Evolutionary conservation across 768 basidiomycete species (phyloP), one percentile per base, ranked within the genome.

Genomic region (Lentinula edodes): DNA sequence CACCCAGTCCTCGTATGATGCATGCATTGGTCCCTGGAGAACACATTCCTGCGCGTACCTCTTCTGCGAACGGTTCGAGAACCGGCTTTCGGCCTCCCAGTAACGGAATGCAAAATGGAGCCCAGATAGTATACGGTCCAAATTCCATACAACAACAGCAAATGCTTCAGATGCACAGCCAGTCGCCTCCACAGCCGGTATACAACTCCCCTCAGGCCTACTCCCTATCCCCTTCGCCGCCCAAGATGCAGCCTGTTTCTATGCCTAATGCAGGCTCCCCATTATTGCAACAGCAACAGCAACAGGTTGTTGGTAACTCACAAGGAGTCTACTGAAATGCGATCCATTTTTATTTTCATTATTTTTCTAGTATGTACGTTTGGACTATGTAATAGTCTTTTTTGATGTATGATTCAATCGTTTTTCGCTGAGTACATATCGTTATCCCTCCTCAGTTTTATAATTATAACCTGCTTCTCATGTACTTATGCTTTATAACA

Each of bases 21-120:
- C 55, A 56, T n/a, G 55, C 55, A n/a, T 7, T 41, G 20, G 42
- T 43, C 23, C 20, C 39, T 8, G 55, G 55, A 15, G 55, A 56
- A 16, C 55, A 43, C 32, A 39, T 78, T 2, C 79, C 79, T 23
- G 66, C 66, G 16, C 79, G 85, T 23, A 78, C 80, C 10, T 81
- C 85, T 2, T 87, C 86, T 0, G 79, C 82, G 18, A 85, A 84
- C 66, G 85, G 86, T 5, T 77, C 76, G n/a, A 81, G 83, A 48
- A 74, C 75, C 23, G 74, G 72, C 12, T 70, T 72, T 68, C 74
- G 81, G 46, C 13, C 39, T 41, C 10, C 41, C 41, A 56, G 41
- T 39, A 56, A 42, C 15, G 39, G 55, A 43, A 55, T 55, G 36
- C 53, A 10, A 6, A 53, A 35, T n/a, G 52, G 28, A 16, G 55